phyloP scores from a whole-genome alignment of 108 stramenopile genomes.

The Conticribra guillardii region DNA sequence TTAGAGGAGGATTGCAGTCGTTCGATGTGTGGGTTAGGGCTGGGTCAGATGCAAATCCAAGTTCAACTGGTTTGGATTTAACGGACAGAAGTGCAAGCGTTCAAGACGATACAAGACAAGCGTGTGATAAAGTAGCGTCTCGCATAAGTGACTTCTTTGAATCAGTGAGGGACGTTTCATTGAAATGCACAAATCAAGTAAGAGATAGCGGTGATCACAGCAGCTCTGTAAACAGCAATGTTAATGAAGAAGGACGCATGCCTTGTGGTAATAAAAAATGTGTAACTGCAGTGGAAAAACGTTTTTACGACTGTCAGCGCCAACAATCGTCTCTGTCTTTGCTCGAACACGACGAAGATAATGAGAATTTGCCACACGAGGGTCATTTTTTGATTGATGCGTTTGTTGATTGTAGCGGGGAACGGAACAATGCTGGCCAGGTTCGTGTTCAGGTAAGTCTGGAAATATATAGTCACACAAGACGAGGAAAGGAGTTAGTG shows the following conservation, averaged over 20 bases:
- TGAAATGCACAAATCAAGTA: conserved; percentile 19
- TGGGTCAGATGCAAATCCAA: too few relatives aligned
- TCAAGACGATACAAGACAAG: conserved; percentile 4
- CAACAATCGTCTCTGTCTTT: background rate
- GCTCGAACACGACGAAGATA: conserved; percentile 11
- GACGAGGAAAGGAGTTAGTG: conserved; percentile 47
- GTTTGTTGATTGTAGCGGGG: conserved; percentile 15
- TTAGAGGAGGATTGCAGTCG: conserved; percentile 25
- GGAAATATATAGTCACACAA: conserved; percentile 62
- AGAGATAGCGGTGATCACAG: conserved; percentile 1
- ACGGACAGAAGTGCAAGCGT: background rate
- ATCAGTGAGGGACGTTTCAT: conserved; percentile 1
- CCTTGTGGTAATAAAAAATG: too few relatives aligned
- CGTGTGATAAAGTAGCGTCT: conserved; percentile 24
- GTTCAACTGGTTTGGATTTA: background rate
- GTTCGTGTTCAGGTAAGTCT: conserved; percentile 46
- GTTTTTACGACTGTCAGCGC: conserved; percentile 21
- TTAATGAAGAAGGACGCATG: too few relatives aligned
- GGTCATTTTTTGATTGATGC: conserved; percentile 67
- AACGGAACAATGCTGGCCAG: background rate
- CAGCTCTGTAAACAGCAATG: too few relatives aligned
- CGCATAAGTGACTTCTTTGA: conserved; percentile 31
- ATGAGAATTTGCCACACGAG: conserved; percentile 53
- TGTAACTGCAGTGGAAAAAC: conserved; percentile 34
- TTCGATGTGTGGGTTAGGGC: conserved; percentile 39